Evolutionary conservation across 2,329 filamentous ascomycete species (phyloP), one percentile per base, ranked within the genome.

Genomic region (Fusarium heterosporum): DNA sequence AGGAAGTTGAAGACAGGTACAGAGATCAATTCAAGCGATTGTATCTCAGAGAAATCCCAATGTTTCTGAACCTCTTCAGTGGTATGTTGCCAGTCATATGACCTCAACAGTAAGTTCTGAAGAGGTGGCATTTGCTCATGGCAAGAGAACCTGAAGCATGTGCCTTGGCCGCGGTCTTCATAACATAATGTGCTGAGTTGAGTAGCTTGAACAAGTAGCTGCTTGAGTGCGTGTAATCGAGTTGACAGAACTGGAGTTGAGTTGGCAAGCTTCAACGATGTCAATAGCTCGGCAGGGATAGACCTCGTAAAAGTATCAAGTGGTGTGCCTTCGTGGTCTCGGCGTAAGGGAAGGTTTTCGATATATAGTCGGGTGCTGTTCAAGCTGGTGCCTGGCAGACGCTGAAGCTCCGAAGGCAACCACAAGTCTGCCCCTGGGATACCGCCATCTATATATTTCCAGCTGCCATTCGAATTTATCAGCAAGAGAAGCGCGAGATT

Each of bases 21-120:
- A 26, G 80, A 79, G 26, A 81, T 65, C 32, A 84, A 74, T 29
- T 78, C 73, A 9, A 85, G 75, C 4, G 74, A 77, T 22, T 74
- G 71, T 28, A 85, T 75, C n/a, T 64, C 64, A 6, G 80, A 80
- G 61, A 85, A 79, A 67, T 84, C 77, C 82, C 83, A 85, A 56
- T 84, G 81, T 17, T 60, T 65, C 2, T 56, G 65, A 7, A 82
- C 81, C 6, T 78, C 78, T 4, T 76, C 72, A 0, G 66, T 46
- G 2, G 72, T 73, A 62, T 85, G 83, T 11, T 77, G 73, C 83
- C 83, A 85, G 72, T 84, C 80, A 63, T 85, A 85, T 3, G 80
- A 83, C 47, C 77, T 78, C 36, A 85, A 72, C 2, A 70, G 73
- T 5, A 85, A 73, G 9, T 81, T 77, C 19, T 67, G 69, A 7